Evolutionary conservation across 352 stramenopile genomes (phyloP).

Genomic region (Stramenopiles sp.): DNA sequence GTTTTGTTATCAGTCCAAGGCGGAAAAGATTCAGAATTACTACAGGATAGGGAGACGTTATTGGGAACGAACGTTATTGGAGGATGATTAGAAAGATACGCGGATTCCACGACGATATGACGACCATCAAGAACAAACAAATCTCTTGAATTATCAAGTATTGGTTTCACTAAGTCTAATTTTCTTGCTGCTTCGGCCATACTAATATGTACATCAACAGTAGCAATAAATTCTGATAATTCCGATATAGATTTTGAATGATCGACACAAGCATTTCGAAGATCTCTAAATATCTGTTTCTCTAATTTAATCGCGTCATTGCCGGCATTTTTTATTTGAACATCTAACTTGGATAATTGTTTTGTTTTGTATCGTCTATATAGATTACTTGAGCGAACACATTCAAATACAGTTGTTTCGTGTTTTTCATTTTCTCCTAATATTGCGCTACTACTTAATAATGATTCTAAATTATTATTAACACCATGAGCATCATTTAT

Average conservation of each 20-base stretch:
- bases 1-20: neutral
- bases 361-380: constrained; percentile 13
- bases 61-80: constrained; percentile 9
- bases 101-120: too few species aligned
- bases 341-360: constrained; percentile 10
- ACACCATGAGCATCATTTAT: too few species aligned
- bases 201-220: constrained; percentile 11
- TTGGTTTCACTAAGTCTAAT: constrained; percentile 9
- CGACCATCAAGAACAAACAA: too few species aligned
- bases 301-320: constrained; percentile 3
- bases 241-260: neutral
- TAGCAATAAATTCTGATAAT: constrained; percentile 1
- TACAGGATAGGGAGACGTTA: too few species aligned
- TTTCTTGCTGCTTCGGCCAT: constrained; percentile 11
- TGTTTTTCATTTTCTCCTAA: too few species aligned
- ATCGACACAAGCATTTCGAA: neutral
- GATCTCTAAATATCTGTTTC: constrained; percentile 8
- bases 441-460: too few species aligned
- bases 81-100: too few species aligned
- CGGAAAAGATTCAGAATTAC: neutral
- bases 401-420: constrained; percentile 9
- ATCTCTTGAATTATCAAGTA: constrained; percentile 7
- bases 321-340: constrained; percentile 8
- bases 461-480: too few species aligned
- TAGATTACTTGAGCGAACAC: constrained; percentile 10